phyloP scores from a whole-genome alignment of 1,139 yeast species.

The Diutina ranongensis region DNA sequence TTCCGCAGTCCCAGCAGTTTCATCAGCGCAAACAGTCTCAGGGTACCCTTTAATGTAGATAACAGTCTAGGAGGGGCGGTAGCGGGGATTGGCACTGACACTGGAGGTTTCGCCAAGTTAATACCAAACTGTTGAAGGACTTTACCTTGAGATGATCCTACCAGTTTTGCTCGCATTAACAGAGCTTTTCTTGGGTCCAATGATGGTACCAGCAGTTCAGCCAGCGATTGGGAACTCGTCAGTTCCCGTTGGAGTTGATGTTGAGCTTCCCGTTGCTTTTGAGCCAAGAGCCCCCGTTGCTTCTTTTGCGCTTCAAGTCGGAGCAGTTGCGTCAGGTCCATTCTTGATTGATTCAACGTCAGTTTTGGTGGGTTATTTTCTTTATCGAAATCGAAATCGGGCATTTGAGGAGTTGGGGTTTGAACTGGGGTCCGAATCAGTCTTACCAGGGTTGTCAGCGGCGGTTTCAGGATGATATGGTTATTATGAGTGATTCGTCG shows the following conservation, averaged over 20 bases:
- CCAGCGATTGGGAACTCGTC: neutral
- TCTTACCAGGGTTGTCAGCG: conserved; percentile 3
- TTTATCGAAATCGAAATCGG: neutral
- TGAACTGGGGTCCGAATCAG: conserved; percentile 1
- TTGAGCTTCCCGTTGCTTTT: conserved; percentile 3
- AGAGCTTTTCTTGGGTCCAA: neutral
- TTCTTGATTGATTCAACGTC: neutral
- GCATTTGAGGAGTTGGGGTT: neutral
- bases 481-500: conserved; percentile 4
- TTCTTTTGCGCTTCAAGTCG: neutral
- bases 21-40: neutral
- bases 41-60: neutral
- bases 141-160: neutral
- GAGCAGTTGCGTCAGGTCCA: neutral
- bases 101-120: neutral
- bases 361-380: neutral
- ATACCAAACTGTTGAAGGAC: conserved; percentile 2
- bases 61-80: neutral
- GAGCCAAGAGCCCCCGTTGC: neutral
- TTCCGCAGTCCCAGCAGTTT: conserved; percentile 3
- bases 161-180: neutral
- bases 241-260: conserved; percentile 1
- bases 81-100: neutral
- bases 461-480: neutral
- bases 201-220: neutral